phyloP scores from a whole-genome alignment of 768 basidiomycete species.

The Psilocybe azurescens region DNA sequence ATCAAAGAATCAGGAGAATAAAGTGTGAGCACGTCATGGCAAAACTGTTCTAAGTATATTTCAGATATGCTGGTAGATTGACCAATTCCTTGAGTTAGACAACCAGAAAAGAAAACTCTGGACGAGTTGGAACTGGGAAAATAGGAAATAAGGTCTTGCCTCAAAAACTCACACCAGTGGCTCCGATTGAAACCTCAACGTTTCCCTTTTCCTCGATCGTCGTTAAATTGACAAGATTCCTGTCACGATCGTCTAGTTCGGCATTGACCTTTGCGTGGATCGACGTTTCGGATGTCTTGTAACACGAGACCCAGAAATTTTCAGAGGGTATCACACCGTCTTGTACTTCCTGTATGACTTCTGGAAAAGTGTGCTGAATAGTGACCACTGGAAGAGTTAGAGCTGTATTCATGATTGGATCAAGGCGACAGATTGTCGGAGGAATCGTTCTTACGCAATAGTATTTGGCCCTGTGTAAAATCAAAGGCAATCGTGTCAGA shows the following conservation, averaged over 20 bases:
- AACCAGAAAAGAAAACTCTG: too few relatives aligned
- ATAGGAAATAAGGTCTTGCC: not conserved
- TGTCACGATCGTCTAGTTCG: conserved; percentile 56
- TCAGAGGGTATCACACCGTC: conserved; percentile 62
- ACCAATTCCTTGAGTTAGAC: too few relatives aligned
- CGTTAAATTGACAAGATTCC: conserved; percentile 51
- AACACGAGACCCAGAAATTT: conserved; percentile 79
- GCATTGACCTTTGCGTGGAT: conserved; percentile 70
- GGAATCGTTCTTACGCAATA: not conserved
- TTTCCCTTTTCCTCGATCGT: conserved; percentile 48
- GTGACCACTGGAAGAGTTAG: conserved; percentile 55
- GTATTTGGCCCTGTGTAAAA: not conserved
- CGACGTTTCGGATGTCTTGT: conserved; percentile 54
- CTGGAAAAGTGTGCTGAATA: conserved; percentile 63
- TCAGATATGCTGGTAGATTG: not conserved
- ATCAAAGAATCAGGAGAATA: conserved; percentile 1
- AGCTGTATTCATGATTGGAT: conserved; percentile 13
- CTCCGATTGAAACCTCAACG: conserved; percentile 38
- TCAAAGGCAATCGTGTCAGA: not conserved
- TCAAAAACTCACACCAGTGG: conserved; percentile 35
- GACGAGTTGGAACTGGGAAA: not conserved
- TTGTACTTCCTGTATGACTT: conserved; percentile 67
- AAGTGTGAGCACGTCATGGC: not conserved
- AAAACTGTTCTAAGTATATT: not conserved
- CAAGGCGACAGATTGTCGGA: not conserved